Evolutionary conservation across 2,329 filamentous ascomycete species (phyloP), one percentile per base, ranked within the genome.

Genomic region (Phialophora verrucosa): DNA sequence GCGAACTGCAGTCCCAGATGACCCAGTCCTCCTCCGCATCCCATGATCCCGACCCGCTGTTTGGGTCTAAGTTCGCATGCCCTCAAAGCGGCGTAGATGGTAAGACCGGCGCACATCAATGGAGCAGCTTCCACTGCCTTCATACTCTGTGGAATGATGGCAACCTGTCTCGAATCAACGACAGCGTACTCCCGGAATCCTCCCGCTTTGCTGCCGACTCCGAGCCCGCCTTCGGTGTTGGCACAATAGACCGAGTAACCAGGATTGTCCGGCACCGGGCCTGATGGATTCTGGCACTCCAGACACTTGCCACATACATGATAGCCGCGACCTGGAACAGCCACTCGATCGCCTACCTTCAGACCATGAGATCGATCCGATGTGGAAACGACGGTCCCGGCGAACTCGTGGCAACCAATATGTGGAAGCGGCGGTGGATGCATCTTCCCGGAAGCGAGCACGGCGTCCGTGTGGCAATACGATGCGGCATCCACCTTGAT

Each of bases 1-100:
- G 90, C 90, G 75, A 89, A 93, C 75, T 93, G 90, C 29, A 93
- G 87, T 0, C 90, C 91, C 35, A 93, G 76, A 76, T 93, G 91
- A 3, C 91, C 91, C 0, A 93, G 83, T 1, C 91, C 91, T 64
- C 91, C 91, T 0, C 93, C 83, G 44, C 76, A 78, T 1, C 91
- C 91, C 59, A 92, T 88, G 4, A 94, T 82, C 10, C 90, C 91
- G 68, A 93, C 83, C 23, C 78, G 68, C 50, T 76, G 74, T 0
- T 78, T 77, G 0, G 63, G 67, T 12, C 56, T 27, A 27, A 69
- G 57, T 12, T 65, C 55, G 32, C 63, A 65, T 53, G 60, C 63
- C 27, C 31, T 68, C 7, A 71, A 20, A 7, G 68, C 67, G 8
- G 62, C 54, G 44, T 55, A 71, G 50, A 71, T 62, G 7, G 69